Evolutionary conservation across 495 filamentous ascomycete genomes (phyloP), one percentile per base, ranked within the genome.

Genomic region (Cryomyces minteri): DNA sequence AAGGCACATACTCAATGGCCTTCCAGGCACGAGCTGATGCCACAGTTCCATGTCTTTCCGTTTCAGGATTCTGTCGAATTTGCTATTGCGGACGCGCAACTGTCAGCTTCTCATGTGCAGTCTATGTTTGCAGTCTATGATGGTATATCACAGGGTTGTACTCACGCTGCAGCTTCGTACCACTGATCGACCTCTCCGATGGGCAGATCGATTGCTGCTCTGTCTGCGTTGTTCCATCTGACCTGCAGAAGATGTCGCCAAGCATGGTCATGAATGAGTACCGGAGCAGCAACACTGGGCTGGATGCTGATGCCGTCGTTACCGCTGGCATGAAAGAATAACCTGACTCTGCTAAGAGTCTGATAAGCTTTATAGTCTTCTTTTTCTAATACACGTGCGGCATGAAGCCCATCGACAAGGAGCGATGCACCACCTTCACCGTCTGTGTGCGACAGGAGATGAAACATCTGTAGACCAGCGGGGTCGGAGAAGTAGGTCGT

Each of bases 401-500:
- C 83, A 11, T 67, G 55, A 55, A 90, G 90, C 1, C 85, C 88
- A 57, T 96, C 88, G 1, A 93, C 78, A 5, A 96, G 69, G 3
- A 85, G 60, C 9, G 77, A 85, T 41, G 71, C 63, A 0, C 88
- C 88, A 7, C 88, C 79, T 4, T 60, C 49, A 1, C 72, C 77
- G 7, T 69, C 66, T 25, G 64, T 71, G 57, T 96, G 88, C 2
- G 80, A 84, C 8, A 96, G 72, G 4, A 94, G 65, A 51, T 96
- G 88, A 58, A 96, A 90, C 5, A 87, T 69, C 54, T 96, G 88
- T 11, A 96, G 71, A 29, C 88, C 84, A 8, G 82, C 77, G 0
- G 88, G 88, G 39, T 94, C 86, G 9, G 76, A 80, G 61, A 94
- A 95, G 59, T 96, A 96, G 33, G 87, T 92, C 25, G 73, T 94